A percentile compares a stretch with the other conserved stretches of the same genome.
Evolutionary conservation across 2,329 filamentous ascomycete genomes (phyloP).

Genomic region (Pochonia chlamydosporia): DNA sequence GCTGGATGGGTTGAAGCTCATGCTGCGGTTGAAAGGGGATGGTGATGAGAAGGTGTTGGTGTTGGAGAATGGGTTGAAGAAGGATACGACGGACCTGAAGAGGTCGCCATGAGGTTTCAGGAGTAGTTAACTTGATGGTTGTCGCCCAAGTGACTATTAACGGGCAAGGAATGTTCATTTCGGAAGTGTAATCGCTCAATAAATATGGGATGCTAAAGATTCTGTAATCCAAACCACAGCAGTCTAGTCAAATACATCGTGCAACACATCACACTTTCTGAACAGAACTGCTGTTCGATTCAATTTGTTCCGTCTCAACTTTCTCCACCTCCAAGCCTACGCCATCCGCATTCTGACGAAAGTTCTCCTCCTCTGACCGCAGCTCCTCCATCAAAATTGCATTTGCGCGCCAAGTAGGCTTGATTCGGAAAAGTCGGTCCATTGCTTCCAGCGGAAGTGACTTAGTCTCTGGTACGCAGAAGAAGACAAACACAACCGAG

Average conservation of each 20-base stretch:
- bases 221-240: background rate
- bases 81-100: too few relatives aligned
- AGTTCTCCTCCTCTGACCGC: slow-evolving; percentile 25
- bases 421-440: slow-evolving; percentile 53
- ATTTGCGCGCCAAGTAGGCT: slow-evolving; percentile 40
- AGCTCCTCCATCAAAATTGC: slow-evolving; percentile 38
- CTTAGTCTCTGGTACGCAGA: slow-evolving; percentile 62
- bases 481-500: slow-evolving; percentile 54
- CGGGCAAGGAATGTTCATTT: too few relatives aligned
- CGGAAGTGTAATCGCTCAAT: too few relatives aligned
- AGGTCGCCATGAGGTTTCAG: too few relatives aligned
- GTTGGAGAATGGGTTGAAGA: too few relatives aligned
- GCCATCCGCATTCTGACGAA: slow-evolving; percentile 22
- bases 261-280: background rate
- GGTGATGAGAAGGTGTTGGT: too few relatives aligned
- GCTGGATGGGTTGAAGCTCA: too few relatives aligned
- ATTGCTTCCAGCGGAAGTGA: slow-evolving; percentile 59
- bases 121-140: too few relatives aligned
- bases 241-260: background rate
- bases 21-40: too few relatives aligned
- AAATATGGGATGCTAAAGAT: too few relatives aligned
- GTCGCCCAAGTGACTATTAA: too few relatives aligned
- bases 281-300: slow-evolving; percentile 4
- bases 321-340: slow-evolving; percentile 22
- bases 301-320: slow-evolving; percentile 19